These are phyloP conservation scores for Penicillium angulare DNA, from an alignment of 495 filamentous ascomycete genomes.

Conservation along the genomic window DNA sequence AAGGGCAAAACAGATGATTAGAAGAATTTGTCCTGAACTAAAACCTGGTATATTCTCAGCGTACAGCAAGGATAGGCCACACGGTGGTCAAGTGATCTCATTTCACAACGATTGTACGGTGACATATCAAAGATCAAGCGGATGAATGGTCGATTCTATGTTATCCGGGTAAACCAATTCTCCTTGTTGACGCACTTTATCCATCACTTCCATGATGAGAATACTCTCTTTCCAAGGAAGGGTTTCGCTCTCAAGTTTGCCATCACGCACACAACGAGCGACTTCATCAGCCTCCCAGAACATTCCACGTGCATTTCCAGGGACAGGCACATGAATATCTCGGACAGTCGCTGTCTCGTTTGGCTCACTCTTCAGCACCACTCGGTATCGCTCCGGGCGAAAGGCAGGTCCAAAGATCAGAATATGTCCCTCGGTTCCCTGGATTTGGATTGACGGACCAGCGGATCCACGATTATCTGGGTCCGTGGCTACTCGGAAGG, in stretches of 20 bases:
- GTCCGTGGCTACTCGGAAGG: too few relatives aligned
- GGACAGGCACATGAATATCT: too few relatives aligned
- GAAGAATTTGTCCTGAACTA: too few relatives aligned
- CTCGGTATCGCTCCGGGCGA: constrained; percentile 7
- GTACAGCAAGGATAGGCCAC: too few relatives aligned
- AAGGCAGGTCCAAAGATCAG: constrained; percentile 71
- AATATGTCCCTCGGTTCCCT: constrained; percentile 79
- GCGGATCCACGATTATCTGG: constrained; percentile 46
- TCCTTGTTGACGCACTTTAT: constrained; percentile 71
- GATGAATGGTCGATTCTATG: constrained; percentile 60
- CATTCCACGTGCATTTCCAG: constrained; percentile 77
- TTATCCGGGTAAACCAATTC: constrained; percentile 71
- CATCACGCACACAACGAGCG: constrained; percentile 74
- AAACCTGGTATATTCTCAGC: too few relatives aligned
- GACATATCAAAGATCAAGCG: background rate
- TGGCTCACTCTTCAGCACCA: too few relatives aligned
- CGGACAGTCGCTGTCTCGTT: too few relatives aligned
- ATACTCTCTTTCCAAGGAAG: constrained; percentile 77
- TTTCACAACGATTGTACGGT: too few relatives aligned
- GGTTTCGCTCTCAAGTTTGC: constrained; percentile 67
- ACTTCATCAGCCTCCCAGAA: constrained; percentile 90
- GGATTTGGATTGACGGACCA: constrained; percentile 68
- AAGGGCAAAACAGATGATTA: too few relatives aligned
- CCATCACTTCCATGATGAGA: constrained; percentile 87
- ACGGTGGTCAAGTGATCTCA: too few relatives aligned